phyloP scores from a whole-genome alignment of 2,329 filamentous ascomycete species.

The Tolypocladium tropicale region DNA sequence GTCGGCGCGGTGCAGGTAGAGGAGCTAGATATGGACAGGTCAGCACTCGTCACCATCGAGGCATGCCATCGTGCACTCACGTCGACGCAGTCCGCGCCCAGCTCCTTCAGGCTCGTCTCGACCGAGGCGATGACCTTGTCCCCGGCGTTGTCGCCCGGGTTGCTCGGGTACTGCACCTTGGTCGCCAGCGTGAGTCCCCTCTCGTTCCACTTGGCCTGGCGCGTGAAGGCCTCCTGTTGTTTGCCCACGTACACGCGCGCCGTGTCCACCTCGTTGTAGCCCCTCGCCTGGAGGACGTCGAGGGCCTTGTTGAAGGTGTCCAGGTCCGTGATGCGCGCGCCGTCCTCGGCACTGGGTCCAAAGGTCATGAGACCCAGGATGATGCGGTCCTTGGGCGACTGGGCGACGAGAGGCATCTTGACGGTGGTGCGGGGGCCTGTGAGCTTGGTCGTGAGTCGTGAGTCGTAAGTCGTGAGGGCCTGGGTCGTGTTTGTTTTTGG shows the following conservation, averaged over 20 bases:
- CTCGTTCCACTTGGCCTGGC: constrained; percentile 66
- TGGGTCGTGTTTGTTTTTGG: neutral
- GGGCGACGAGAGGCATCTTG: constrained; percentile 36
- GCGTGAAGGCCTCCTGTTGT: constrained; percentile 69
- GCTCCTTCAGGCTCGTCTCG: constrained; percentile 58
- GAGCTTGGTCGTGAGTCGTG: neutral
- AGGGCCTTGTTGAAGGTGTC: constrained; percentile 61
- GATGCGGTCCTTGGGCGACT: constrained; percentile 48
- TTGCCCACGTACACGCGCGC: constrained; percentile 64
- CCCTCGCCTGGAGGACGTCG: constrained; percentile 65
- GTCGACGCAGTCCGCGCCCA: constrained; percentile 65
- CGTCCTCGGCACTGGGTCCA: constrained; percentile 49
- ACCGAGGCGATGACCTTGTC: constrained; percentile 55
- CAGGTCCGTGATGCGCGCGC: constrained; percentile 60
- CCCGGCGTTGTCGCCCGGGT: constrained; percentile 49
- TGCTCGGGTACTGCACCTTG: constrained; percentile 56
- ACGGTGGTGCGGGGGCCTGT: neutral
- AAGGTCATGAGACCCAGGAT: constrained; percentile 86
- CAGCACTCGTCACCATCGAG: neutral
- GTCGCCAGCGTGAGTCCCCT: constrained; percentile 70
- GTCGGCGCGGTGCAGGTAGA: constrained; percentile 33
- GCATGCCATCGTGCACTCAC: constrained; percentile 24
- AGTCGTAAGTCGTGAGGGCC: no score
- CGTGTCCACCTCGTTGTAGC: constrained; percentile 80
- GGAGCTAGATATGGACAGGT: constrained; percentile 23